Percentiles rank a stretch among this genome's conserved stretches.
Evolutionary conservation across 2,329 filamentous ascomycete species (phyloP).

Genomic region (Canariomyces notabilis): DNA sequence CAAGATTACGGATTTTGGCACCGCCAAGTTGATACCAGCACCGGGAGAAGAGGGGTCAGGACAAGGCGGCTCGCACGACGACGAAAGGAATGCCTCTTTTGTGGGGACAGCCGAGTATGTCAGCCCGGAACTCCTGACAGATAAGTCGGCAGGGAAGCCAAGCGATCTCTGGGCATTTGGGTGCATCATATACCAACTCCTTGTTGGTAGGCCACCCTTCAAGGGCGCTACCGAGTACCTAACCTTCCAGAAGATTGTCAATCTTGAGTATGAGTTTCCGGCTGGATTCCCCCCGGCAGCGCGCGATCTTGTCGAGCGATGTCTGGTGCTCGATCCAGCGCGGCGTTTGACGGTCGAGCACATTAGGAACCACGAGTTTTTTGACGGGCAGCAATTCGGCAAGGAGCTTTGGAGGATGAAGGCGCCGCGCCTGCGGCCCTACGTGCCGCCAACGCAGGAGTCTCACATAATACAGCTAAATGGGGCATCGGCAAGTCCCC

Average conservation of each 20-base stretch:
- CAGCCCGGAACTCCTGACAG: constrained; percentile 91
- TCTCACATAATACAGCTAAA: constrained; percentile 70
- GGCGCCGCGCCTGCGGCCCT: constrained; percentile 79
- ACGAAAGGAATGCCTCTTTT: constrained; percentile 77
- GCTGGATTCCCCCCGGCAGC: constrained; percentile 80
- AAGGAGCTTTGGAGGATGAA: constrained; percentile 83
- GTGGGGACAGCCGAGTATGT: constrained; percentile 98
- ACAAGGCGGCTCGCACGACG: constrained; percentile 46
- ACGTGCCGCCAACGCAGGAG: constrained; percentile 71
- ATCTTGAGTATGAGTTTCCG: constrained; percentile 89
- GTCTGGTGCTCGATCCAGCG: constrained; percentile 82
- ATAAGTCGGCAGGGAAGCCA: constrained; percentile 95
- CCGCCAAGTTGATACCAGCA: constrained; percentile 81
- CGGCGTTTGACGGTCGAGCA: constrained; percentile 86
- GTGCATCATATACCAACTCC: constrained; percentile 92
- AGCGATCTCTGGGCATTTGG: constrained; percentile 98
- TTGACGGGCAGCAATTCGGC: constrained; percentile 80
- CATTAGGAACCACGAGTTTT: constrained; percentile 95
- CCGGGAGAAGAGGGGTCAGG: constrained; percentile 39
- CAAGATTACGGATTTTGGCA: constrained; percentile 98
- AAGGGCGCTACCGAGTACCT: constrained; percentile 94
- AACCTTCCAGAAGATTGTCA: constrained; percentile 97
- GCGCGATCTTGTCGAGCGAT: constrained; percentile 81
- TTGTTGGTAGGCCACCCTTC: constrained; percentile 94
- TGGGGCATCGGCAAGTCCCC: constrained; percentile 38